These are phyloP conservation scores for Metahyphopichia silvanorum DNA, from an alignment of 805 yeast genomes.

Conservation along the genomic window DNA sequence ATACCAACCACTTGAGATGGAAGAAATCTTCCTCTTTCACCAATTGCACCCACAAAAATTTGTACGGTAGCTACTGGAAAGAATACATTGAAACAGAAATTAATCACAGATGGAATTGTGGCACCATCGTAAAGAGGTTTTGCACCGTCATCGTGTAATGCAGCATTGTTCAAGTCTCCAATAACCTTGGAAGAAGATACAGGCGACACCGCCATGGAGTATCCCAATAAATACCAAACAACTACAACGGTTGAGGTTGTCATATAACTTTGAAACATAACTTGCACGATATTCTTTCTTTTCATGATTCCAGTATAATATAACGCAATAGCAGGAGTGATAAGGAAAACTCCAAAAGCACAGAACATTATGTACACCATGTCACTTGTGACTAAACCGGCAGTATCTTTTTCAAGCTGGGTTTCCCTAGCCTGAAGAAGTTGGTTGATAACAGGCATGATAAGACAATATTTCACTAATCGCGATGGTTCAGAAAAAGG, in stretches of 20 bases:
- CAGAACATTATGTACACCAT: slow-evolving; percentile 49
- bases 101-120: slow-evolving; percentile 45
- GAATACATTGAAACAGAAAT: slow-evolving; percentile 42
- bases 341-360: slow-evolving; percentile 46
- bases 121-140: slow-evolving; percentile 43
- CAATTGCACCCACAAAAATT: slow-evolving; percentile 42
- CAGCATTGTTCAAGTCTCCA: slow-evolving; percentile 40
- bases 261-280: slow-evolving; percentile 44
- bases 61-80: slow-evolving; percentile 50
- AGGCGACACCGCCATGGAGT: slow-evolving; percentile 40
- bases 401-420: slow-evolving; percentile 30
- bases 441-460: too few relatives aligned
- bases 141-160: slow-evolving; percentile 35
- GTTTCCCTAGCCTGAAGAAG: slow-evolving; percentile 4
- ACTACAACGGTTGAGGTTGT: slow-evolving; percentile 34
- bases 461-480: too few relatives aligned
- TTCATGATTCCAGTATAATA: slow-evolving; percentile 43
- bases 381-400: slow-evolving; percentile 39
- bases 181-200: slow-evolving; percentile 20
- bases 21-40: slow-evolving; percentile 40
- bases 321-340: slow-evolving; percentile 46
- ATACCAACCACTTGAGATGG: slow-evolving; percentile 41
- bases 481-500: too few relatives aligned
- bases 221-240: slow-evolving; percentile 46
- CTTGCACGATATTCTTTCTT: slow-evolving; percentile 41